Evolutionary conservation across 176 grass and related monocot species (phyloP).

Genomic region (Pontederia paniculata): DNA sequence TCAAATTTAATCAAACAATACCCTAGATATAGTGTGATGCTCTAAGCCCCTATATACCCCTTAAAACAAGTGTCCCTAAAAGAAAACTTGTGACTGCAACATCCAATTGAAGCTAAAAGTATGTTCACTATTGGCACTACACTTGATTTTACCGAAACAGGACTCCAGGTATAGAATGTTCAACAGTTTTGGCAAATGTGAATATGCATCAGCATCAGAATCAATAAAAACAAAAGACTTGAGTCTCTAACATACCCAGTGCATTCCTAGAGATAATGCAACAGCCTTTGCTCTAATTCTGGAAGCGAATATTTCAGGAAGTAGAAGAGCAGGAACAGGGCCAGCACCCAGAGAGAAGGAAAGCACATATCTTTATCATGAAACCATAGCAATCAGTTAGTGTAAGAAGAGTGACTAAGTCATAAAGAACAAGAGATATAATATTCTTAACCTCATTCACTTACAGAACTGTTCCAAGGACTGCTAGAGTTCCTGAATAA

Average conservation of each 20-base stretch:
- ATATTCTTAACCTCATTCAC: constrained; percentile 20
- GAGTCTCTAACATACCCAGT: constrained; percentile 59
- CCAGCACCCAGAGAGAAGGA: constrained; percentile 96
- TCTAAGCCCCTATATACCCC: too few species aligned
- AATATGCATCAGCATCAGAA: too few species aligned
- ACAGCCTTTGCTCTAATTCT: constrained; percentile 99
- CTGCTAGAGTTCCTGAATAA: constrained; percentile 89
- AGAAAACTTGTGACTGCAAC: too few species aligned
- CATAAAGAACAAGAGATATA: neutral
- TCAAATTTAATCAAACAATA: too few species aligned
- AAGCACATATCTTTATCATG: constrained; percentile 61
- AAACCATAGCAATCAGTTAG: constrained; percentile 17
- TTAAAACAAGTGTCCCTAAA: too few species aligned
- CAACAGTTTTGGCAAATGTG: too few species aligned
- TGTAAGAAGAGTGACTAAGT: neutral
- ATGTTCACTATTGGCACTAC: too few species aligned
- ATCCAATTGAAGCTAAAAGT: too few species aligned
- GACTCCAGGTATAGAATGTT: too few species aligned
- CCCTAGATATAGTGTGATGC: too few species aligned
- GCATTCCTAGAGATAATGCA: constrained; percentile 91
- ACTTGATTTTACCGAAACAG: too few species aligned
- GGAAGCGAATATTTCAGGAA: constrained; percentile 97
- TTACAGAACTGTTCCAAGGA: constrained; percentile 89
- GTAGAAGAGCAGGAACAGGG: constrained; percentile 90
- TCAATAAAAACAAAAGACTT: too few species aligned